phyloP scores from a whole-genome alignment of 78 protist species.

The Dictyostelium citrinum region DNA sequence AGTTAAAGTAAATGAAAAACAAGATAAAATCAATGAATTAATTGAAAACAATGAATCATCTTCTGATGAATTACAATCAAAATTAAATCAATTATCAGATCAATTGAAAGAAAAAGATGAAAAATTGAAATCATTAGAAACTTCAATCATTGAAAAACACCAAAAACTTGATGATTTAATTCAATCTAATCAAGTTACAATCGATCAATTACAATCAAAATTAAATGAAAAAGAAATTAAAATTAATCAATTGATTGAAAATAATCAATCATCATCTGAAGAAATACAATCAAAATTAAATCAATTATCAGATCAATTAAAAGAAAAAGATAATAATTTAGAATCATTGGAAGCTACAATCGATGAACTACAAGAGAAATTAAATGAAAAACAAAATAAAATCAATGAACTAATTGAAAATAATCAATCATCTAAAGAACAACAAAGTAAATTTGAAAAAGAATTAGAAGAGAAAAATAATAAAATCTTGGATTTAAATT shows the following conservation, averaged over 20 bases:
- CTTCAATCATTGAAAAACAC: not conserved
- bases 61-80: not conserved
- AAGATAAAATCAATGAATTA: not conserved
- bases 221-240: not conserved
- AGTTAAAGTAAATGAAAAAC: not conserved
- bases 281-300: not conserved
- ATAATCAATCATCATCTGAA: not conserved
- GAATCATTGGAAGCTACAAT: too few relatives aligned
- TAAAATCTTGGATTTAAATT: not conserved
- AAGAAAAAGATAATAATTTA: not conserved
- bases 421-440: not conserved
- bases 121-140: not conserved
- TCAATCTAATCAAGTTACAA: not conserved
- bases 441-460: not conserved
- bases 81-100: not conserved
- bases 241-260: not conserved
- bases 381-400: not conserved
- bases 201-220: not conserved
- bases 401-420: not conserved
- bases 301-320: not conserved
- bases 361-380: not conserved
- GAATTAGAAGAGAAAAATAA: not conserved
- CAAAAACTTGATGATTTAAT: not conserved
- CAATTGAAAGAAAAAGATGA: not conserved
- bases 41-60: not conserved